Conservation (phyloP, 1,284 basidiomycete genomes). For the Melampsora americana region DNA sequence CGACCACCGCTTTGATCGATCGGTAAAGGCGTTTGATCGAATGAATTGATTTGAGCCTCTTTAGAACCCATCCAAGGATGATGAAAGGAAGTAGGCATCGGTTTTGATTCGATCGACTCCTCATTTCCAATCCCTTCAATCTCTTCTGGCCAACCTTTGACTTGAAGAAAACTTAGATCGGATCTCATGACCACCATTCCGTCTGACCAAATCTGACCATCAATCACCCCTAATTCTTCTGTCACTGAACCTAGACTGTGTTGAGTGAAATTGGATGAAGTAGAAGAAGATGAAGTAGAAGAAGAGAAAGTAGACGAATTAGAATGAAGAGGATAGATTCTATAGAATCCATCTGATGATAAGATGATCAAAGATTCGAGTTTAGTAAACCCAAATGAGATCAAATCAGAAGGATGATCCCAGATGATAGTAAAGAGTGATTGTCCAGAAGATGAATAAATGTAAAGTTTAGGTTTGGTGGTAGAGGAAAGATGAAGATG, state of each 20-base stretch:
- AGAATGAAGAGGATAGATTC: conserved; percentile 72
- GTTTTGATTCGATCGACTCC: not conserved
- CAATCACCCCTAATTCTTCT: conserved; percentile 72
- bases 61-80: conserved; percentile 7
- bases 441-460: conserved; percentile 30
- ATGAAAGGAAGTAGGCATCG: not conserved
- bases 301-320: conserved; percentile 46
- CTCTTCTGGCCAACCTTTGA: conserved; percentile 42
- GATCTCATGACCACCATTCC: conserved; percentile 83
- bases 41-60: not conserved
- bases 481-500: conserved; percentile 17
- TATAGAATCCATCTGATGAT: conserved; percentile 86
- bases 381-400: conserved; percentile 76
- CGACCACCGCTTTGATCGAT: conserved; percentile 35
- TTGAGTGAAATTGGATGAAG: conserved; percentile 73
- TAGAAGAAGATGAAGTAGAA: conserved; percentile 46
- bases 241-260: conserved; percentile 80
- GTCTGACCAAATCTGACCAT: conserved; percentile 77
- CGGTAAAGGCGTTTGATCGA: conserved; percentile 17
- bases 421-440: conserved; percentile 23
- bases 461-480: conserved; percentile 24
- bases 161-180: conserved; percentile 70
- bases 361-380: conserved; percentile 78
- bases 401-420: conserved; percentile 56
- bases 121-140: not conserved